Base-by-base conservation (phyloP, 2,329 filamentous ascomycete genomes). In the Graphilbum sp. region DNA sequence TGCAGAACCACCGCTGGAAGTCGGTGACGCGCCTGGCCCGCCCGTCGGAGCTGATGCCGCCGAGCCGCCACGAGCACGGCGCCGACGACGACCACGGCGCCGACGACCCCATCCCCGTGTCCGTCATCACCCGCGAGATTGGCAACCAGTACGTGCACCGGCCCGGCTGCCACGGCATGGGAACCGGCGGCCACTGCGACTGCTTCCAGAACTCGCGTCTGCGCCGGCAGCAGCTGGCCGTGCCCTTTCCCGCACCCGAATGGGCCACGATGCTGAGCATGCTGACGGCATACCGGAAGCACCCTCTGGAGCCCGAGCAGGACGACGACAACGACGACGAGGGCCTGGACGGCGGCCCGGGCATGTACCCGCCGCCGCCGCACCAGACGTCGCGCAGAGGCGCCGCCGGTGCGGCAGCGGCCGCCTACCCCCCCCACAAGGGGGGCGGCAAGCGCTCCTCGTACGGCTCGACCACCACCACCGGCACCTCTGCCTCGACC, bases 201-300 rank as follows among this genome's bases (percentile, higher is more conserved):
- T 74, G 69, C 42, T 50, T 56, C 52, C 64, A 45, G 52, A 56
- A 37, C 54, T 59, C 41, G 50, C 63, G 42, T 5, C 37, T 46
- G 36, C 59, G 64, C 34, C 52, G 57, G 45, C 50, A 67, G 48
- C 58, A 69, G 37, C 61, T 74, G 42, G 62, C 63, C 39, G 67
- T 75, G 3, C 69, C 69, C 1, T 73, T 73, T 51, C 69, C 69
- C 0, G 69, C 68, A 1, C 62, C 64, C 3, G 65, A 69, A 52
- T 74, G 68, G 66, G 71, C 70, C 3, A 66, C 61, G 42, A 72
- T 71, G 35, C 60, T 75, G 41, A 69, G 67, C 54, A 68, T 63
- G 52, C 64, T 69, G 21, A 67, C 69, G 15, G 61, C 63, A 27
- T 72, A 67, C 46, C 63, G 64, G 15, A 58, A 60, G 19, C 59